These are phyloP conservation scores for Cyclostephanos invisitatus DNA, from an alignment of 108 stramenopile species.

Conservation along the genomic window DNA sequence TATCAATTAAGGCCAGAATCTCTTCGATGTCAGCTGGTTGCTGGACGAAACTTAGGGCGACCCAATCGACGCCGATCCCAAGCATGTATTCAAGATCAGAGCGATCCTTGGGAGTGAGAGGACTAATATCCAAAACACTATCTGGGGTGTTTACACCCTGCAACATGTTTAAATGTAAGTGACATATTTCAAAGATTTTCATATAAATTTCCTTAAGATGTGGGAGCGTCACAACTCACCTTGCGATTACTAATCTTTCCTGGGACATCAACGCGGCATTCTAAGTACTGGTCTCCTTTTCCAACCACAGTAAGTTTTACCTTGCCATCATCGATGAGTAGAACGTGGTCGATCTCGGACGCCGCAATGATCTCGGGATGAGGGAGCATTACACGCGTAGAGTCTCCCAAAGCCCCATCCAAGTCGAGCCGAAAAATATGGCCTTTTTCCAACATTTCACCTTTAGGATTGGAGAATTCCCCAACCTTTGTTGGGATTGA, in stretches of 20 bases:
- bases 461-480: slow-evolving; percentile 63
- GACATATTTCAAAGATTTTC: not conserved
- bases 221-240: slow-evolving; percentile 26
- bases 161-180: slow-evolving; percentile 3
- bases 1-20: slow-evolving; percentile 54
- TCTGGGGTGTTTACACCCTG: slow-evolving; percentile 88
- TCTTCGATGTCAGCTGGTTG: slow-evolving; percentile 72
- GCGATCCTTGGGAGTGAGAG: slow-evolving; percentile 85
- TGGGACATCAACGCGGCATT: slow-evolving; percentile 75
- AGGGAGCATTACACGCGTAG: slow-evolving; percentile 73
- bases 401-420: slow-evolving; percentile 64
- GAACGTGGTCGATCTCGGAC: slow-evolving; percentile 60
- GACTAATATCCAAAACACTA: slow-evolving; percentile 75
- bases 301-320: slow-evolving; percentile 76
- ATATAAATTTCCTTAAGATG: not conserved
- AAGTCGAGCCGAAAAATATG: slow-evolving; percentile 81
- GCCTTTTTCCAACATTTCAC: slow-evolving; percentile 60
- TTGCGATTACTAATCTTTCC: slow-evolving; percentile 83
- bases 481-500: slow-evolving; percentile 50
- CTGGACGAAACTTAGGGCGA: slow-evolving; percentile 83
- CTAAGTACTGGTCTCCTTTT: slow-evolving; percentile 65
- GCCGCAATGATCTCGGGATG: slow-evolving; percentile 83
- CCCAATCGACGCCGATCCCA: slow-evolving; percentile 73
- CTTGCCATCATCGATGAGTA: slow-evolving; percentile 88
- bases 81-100: slow-evolving; percentile 82